Base-by-base conservation (phyloP, 2,329 filamentous ascomycete genomes). In the Chalaropsis thielavioides region DNA sequence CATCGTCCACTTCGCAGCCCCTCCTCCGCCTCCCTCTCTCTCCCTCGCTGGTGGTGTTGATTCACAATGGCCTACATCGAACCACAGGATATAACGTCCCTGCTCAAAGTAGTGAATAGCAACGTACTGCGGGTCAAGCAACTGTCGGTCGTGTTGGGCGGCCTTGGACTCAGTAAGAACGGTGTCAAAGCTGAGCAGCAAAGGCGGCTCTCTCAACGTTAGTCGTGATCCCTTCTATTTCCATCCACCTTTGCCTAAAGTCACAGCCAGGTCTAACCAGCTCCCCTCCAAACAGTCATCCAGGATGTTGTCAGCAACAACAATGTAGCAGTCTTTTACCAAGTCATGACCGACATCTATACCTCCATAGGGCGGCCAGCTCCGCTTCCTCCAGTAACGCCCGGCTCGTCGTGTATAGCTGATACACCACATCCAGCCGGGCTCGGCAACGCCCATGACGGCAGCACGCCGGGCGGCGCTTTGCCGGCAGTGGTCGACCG, bases 111-210 rank as follows among this genome's bases (percentile, higher is more conserved):
- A 64, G 74, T 80, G 17, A 74, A 79, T 67, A 73, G 73, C 54
- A 76, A 73, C 43, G 69, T 74, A 13, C 73, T 84, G 24, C 75
- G 82, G 38, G 84, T 84, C 71, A 76, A 78, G 22, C 85, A 92
- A 70, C 81, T 96, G 61, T 89, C 90, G 70, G 80, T 80, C 63
- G 86, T 97, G 69, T 88, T 92, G 72, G 82, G 84, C 68, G 78
- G 82, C 67, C 89, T 95, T 76, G 82, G 85, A 59, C 78, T 95
- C 43, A 82, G 83, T 69, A 87, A 89, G 67, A 89, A 87, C 35
- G 94, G 94, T 22, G 87, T 94, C 71, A 99, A 99, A 79, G 83
- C 85, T 41, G 83, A 88, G 51, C 78, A 97, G 67, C 91, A 96
- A 75, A 77, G 78, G 66, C 86, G 92, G 71, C 88, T 96, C 68